Base-by-base conservation (phyloP, 345 rosid species). In the Cardiospermum halicacabum region DNA sequence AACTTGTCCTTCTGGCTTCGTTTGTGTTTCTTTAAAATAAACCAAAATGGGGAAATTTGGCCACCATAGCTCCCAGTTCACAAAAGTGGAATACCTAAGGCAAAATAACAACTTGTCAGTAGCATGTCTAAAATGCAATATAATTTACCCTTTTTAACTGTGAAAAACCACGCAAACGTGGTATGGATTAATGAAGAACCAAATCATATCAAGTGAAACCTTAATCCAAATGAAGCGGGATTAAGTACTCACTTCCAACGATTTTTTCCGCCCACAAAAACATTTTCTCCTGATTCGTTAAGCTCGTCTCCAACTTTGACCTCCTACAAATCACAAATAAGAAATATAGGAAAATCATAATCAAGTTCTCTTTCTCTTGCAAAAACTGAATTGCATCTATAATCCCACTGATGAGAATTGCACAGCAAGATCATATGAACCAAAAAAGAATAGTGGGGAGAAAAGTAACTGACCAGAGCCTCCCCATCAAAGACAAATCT, bases 1-100 rank as follows among this genome's bases (percentile, higher is more conserved):
- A 66, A 85, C 79, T 87, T 87, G 94, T 72, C 94, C 94, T 78
- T 87, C 83, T 12, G 88, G 88, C 65, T 85, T 85, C 51, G 94
- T 85, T 66, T 87, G 94, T 4, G 73, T 81, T 76, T 87, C 94
- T 58, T 87, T 87, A 67, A 85, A 87, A 69, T 87, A 87, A 28
- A 85, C 94, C 56, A 87, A 67, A 69, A 87, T 58, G 19, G 94
- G 94, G 68, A 87, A 87, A 70, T 71, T 82, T 11, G 94, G 90
- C 94, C 94, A 85, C 90, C 94, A 87, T 22, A 87, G 85, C 69
- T 87, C 94, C 94, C 94, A 87, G 43, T 87, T 87, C 73, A 87
- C 88, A 72, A 85, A 87, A 31, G 87, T 72, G 27, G 90, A 87
- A 67, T 81, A 87, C 40, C 94, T 85, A 79, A 32, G 34, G 56